Conservation (phyloP, 192 early-diverging fungal genomes). For the Coemansia sp. region DNA sequence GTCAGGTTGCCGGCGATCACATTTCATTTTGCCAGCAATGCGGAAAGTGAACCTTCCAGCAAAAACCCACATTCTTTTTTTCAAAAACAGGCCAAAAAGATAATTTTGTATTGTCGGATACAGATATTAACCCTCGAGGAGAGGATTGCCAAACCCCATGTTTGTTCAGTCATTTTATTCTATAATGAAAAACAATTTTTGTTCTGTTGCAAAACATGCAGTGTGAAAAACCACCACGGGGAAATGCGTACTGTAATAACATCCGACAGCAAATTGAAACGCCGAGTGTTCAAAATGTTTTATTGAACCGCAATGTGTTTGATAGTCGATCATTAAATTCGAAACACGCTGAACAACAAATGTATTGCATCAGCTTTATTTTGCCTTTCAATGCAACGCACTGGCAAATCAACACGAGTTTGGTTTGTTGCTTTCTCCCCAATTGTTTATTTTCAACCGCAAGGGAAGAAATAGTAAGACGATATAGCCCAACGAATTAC, state of each 20-base stretch:
- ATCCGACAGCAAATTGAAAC: not conserved
- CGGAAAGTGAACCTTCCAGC: not conserved
- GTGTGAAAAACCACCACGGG: not conserved
- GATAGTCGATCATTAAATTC: not conserved
- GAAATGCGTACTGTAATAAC: constrained; percentile 7
- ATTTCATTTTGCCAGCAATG: not conserved
- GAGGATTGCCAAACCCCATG: too few species aligned
- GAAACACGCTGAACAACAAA: not conserved
- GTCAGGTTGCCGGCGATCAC: not conserved
- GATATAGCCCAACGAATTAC: not conserved
- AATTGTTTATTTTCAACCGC: not conserved
- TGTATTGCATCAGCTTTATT: constrained; percentile 1
- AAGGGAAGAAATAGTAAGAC: not conserved
- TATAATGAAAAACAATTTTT: not conserved
- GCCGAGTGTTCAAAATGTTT: not conserved
- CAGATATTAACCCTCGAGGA: too few species aligned
- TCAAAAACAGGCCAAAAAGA: too few species aligned
- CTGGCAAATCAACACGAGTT: not conserved
- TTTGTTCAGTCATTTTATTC: not conserved
- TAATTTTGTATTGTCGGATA: too few species aligned
- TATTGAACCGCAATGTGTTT: not conserved
- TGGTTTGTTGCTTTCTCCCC: not conserved
- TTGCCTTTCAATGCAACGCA: not conserved
- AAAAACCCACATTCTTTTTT: not conserved
- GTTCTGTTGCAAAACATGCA: not conserved